These are phyloP conservation scores for Echium plantagineum DNA, from an alignment of 257 asterid genomes.

Conservation along the genomic window DNA sequence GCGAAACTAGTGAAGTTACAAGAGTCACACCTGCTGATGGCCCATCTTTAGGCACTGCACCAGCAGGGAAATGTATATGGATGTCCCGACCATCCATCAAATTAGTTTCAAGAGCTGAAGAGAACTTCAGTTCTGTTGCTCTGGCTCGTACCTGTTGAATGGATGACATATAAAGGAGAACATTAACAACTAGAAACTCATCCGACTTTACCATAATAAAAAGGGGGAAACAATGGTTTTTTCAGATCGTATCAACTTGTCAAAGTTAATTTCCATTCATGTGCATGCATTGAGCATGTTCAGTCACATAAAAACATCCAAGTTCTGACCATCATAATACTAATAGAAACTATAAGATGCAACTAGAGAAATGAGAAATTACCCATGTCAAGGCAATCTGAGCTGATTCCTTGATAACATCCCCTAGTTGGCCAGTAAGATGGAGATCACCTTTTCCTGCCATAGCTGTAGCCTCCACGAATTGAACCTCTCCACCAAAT, in stretches of 20 bases:
- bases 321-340: neutral
- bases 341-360: neutral
- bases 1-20: slow-evolving; percentile 93
- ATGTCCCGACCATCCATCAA: slow-evolving; percentile 81
- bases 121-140: slow-evolving; percentile 85
- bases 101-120: slow-evolving; percentile 51
- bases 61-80: slow-evolving; percentile 98
- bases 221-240: neutral
- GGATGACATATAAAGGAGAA: slow-evolving; percentile 6
- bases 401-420: slow-evolving; percentile 95
- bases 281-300: neutral
- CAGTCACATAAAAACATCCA: neutral
- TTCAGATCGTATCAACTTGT: neutral
- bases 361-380: slow-evolving; percentile 13
- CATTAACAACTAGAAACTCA: slow-evolving; percentile 9
- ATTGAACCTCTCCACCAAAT: slow-evolving; percentile 96
- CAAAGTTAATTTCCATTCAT: neutral
- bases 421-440: slow-evolving; percentile 99
- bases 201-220: neutral
- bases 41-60: slow-evolving; percentile 98
- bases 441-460: slow-evolving; percentile 95
- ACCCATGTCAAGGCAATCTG: slow-evolving; percentile 99
- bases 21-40: slow-evolving; percentile 99
- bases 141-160: slow-evolving; percentile 66
- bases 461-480: slow-evolving; percentile 89